Evolutionary conservation across 306 rosid species (phyloP), one percentile per base, ranked within the genome.

Genomic region (Trichosanthes truncata): DNA sequence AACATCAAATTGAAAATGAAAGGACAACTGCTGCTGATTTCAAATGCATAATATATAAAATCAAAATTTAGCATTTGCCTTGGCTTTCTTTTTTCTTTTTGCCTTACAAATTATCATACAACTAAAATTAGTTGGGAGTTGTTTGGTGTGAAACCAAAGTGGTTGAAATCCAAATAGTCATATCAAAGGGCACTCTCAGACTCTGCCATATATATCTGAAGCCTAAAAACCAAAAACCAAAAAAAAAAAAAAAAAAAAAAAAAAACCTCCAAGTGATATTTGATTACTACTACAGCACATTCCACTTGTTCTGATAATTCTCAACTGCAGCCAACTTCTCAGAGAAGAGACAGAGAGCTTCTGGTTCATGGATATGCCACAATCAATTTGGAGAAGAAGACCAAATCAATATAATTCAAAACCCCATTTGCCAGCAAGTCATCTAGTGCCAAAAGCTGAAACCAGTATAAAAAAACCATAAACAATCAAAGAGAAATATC

Each of bases 381-480:
- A 72, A 17, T 48, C 60, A 48, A 26, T 73, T 73, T 73, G 60
- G 43, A 73, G 78, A 46, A 73, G 78, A 80, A 46, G 76, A 66
- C 73, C 79, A 82, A 86, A 82, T 85, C 86, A 84, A 86, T 83
- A 84, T 84, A 81, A 71, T 74, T 84, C 78, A 81, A 83, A 80
- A 83, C 80, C 76, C 85, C 85, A 80, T 51, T 82, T 82, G 74
- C 79, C 91, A 86, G 75, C 92, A 83, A 87, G 83, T 91, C 97
- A 66, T 68, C 97, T 89, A 29, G 83, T 87, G 89, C 87, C 90
- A 80, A 23, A 81, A 84, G 87, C 97, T 96, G 98, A 87, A 82
- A 96, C 85, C 83, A 90, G 86, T 56, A 79, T n/a, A 80, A 83
- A 82, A 78, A 74, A 81, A 63, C 23, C 65, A 84, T 77, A 80